Evolutionary conservation across 129 eudicot species (phyloP).

Genomic region (Oenanthe sinensis): DNA sequence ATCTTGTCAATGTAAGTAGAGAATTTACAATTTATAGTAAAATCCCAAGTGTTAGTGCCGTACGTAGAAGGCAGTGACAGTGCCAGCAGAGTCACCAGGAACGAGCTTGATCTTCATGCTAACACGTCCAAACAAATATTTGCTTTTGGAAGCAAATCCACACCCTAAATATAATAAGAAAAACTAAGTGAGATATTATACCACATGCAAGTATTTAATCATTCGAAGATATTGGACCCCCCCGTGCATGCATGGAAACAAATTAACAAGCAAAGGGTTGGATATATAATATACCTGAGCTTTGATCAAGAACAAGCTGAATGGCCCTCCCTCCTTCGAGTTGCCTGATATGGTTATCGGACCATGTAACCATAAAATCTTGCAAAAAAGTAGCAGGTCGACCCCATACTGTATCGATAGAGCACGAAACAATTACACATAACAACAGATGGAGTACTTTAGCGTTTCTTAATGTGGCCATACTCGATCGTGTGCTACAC

Average conservation of each 20-base stretch:
- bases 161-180: constrained; percentile 25
- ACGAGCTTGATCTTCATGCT: constrained; percentile 89
- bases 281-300: constrained; percentile 22
- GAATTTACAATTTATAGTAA: not conserved
- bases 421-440: constrained; percentile 4
- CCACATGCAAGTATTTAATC: not conserved
- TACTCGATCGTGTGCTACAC: not conserved
- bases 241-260: not conserved
- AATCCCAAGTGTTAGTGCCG: not conserved
- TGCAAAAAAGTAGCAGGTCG: constrained; percentile 51
- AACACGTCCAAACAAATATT: constrained; percentile 71
- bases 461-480: constrained; percentile 14
- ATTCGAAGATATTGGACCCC: not conserved
- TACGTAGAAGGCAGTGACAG: constrained; percentile 93
- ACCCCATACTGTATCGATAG: constrained; percentile 7
- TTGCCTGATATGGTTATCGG: constrained; percentile 40
- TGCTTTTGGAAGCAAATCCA: constrained; percentile 66
- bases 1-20: not conserved
- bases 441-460: not conserved
- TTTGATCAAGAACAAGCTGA: constrained; percentile 48
- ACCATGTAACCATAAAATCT: constrained; percentile 44
- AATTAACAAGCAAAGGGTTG: not conserved
- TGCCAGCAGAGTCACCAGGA: constrained; percentile 97
- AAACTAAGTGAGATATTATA: not conserved
- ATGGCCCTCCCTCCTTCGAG: constrained; percentile 46